A percentile compares a stretch with the other conserved stretches of the same genome.
These are phyloP conservation scores for Leavenworthia alabamica DNA, from an alignment of 345 rosid species.

Conservation along the genomic window DNA sequence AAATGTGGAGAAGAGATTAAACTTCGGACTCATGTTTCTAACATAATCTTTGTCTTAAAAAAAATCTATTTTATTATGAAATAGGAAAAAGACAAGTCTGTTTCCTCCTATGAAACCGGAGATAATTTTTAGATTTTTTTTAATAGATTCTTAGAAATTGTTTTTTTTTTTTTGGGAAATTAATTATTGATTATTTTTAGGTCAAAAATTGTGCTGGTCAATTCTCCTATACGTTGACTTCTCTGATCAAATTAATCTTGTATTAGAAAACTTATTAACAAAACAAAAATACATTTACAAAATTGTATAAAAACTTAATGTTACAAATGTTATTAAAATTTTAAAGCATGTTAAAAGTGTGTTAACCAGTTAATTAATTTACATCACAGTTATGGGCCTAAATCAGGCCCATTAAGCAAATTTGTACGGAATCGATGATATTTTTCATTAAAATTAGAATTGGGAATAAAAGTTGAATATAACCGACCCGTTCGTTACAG, in stretches of 20 bases:
- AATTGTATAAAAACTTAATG: neutral
- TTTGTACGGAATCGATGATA: too few species aligned
- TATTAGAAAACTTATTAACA: neutral
- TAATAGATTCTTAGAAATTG: constrained; percentile 10
- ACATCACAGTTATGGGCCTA: too few species aligned
- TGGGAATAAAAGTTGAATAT: too few species aligned
- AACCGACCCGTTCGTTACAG: constrained; percentile 10
- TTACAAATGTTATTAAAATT: too few species aligned
- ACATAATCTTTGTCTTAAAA: constrained; percentile 20
- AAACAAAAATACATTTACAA: neutral
- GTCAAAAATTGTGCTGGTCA: neutral
- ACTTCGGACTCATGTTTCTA: constrained; percentile 26
- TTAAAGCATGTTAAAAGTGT: too few species aligned
- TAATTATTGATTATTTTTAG: too few species aligned
- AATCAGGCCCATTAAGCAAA: neutral
- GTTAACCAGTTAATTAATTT: too few species aligned
- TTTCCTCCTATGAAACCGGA: constrained; percentile 12
- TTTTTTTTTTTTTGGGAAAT: neutral
- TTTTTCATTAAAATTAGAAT: too few species aligned
- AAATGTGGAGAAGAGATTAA: constrained; percentile 32
- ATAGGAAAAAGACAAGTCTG: constrained; percentile 22
- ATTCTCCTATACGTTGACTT: neutral
- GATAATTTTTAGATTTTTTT: constrained; percentile 23
- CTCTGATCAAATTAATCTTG: neutral
- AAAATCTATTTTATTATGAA: constrained; percentile 10